Evolutionary conservation across 345 rosid species (phyloP).

Genomic region (Eutrema heterophyllum): DNA sequence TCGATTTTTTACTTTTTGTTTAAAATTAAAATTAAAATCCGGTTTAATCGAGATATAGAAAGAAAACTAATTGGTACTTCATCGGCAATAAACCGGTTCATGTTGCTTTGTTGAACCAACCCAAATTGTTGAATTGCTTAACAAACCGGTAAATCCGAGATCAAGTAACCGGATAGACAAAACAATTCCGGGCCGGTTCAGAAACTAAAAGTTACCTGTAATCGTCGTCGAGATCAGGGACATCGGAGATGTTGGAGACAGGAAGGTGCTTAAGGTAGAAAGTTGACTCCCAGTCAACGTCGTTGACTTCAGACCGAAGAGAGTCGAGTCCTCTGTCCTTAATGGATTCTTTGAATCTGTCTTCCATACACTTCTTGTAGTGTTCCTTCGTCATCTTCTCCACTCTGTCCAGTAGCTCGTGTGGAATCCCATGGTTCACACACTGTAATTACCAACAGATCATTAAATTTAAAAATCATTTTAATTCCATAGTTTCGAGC

Average conservation of each 20-base stretch:
- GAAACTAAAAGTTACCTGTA: slow-evolving; percentile 49
- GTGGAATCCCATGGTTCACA: slow-evolving; percentile 72
- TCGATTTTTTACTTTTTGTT: no score
- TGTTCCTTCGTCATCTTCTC: slow-evolving; percentile 75
- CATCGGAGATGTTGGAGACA: slow-evolving; percentile 47
- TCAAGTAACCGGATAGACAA: not conserved
- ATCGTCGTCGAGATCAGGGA: slow-evolving; percentile 72
- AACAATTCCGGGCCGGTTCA: not conserved
- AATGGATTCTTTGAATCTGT: slow-evolving; percentile 70
- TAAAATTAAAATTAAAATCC: no score
- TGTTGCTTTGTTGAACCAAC: not conserved
- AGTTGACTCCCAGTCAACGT: slow-evolving; percentile 94
- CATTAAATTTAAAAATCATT: not conserved
- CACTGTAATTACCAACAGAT: slow-evolving; percentile 32
- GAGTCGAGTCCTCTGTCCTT: slow-evolving; percentile 59
- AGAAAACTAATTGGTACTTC: not conserved
- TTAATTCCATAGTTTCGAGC: not conserved
- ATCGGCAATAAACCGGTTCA: not conserved
- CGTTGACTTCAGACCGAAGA: slow-evolving; percentile 55
- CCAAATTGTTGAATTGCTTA: not conserved
- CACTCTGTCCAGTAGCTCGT: slow-evolving; percentile 62
- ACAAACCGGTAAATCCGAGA: not conserved
- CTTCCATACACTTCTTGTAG: slow-evolving; percentile 83
- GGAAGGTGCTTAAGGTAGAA: slow-evolving; percentile 76
- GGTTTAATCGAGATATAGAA: not conserved